Evolutionary conservation across 768 basidiomycete species (phyloP), one percentile per base, ranked within the genome.

Genomic region (Tulasnella sp.): DNA sequence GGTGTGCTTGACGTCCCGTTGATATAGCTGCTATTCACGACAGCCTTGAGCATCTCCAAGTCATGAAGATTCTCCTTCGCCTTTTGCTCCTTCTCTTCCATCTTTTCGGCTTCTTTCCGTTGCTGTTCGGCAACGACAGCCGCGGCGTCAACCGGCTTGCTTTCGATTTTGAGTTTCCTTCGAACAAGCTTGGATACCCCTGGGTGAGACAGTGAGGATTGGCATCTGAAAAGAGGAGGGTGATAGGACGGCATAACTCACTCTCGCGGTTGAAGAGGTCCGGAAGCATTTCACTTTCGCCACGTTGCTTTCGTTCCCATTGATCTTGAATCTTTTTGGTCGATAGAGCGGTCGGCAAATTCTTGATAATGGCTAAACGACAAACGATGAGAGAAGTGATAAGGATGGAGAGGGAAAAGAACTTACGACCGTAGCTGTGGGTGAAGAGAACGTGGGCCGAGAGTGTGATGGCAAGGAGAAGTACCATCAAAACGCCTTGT

Each of bases 331-430:
- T 81, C 76, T 87, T 83, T 75, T 84, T 83, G 39, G 85, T 87
- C 1, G 88, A 87, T 59, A 90, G 78, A 0, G 87, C 87, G 80
- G 89, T 86, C 0, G 89, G 89, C 26, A 90, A 79, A 75, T 84
- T 84, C 19, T 83, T 77, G 37, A 82, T 80, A 29, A 90, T 80
- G 1, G 87, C 86, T 87, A 74, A 5, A 16, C 11, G 41, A 37
- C 19, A 6, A 26, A 76, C 74, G n/a, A 69, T 64, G 26, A 22
- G 39, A 26, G 19, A 22, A 11, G 35, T 62, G 16, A 73, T 12
- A 73, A 34, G 22, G 16, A 4, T 14, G 1, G 22, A 12, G 17
- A 29, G 29, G 22, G 17, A 32, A 69, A 47, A 52, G 29, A 8
- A 80, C 83, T 73, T 74, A 85, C 84, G 84, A 73, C 79, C 76